These are phyloP conservation scores for Fusarium secorum DNA, from an alignment of 2,329 filamentous ascomycete genomes.

Conservation along the genomic window DNA sequence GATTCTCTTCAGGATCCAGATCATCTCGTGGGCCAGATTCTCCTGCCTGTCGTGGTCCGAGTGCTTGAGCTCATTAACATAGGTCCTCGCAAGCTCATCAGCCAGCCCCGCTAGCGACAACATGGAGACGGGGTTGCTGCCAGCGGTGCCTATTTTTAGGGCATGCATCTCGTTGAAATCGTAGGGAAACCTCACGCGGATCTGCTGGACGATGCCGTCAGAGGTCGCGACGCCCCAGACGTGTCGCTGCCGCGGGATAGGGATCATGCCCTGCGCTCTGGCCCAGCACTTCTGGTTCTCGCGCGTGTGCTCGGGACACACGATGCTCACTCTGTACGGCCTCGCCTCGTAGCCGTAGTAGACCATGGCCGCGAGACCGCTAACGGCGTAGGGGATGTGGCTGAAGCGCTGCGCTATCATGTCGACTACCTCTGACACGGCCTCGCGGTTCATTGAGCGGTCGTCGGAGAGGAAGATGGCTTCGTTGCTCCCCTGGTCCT, in stretches of 20 bases:
- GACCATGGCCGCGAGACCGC: conserved; percentile 54
- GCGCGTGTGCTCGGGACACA: conserved; percentile 49
- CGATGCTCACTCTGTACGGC: conserved; percentile 49
- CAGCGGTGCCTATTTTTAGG: conserved; percentile 25
- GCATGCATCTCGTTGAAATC: conserved; percentile 44
- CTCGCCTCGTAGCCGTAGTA: conserved; percentile 51
- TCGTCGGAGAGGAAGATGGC: conserved; percentile 17
- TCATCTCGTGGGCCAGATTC: conserved; percentile 43
- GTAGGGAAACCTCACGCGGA: conserved; percentile 50
- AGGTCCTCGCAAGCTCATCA: conserved; percentile 47
- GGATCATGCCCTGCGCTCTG: conserved; percentile 44
- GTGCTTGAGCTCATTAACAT: conserved; percentile 40
- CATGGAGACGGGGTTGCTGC: conserved; percentile 34
- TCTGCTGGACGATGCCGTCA: conserved; percentile 42
- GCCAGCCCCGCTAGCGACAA: conserved; percentile 48
- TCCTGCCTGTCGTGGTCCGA: conserved; percentile 20
- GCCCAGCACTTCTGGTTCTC: conserved; percentile 54
- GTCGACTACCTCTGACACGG: conserved; percentile 50
- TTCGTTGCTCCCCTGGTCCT: conserved; percentile 13
- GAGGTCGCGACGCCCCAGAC: conserved; percentile 49
- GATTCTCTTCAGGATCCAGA: conserved; percentile 49
- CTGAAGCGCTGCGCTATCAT: conserved; percentile 51
- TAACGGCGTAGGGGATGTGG: conserved; percentile 57
- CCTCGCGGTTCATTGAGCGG: conserved; percentile 40
- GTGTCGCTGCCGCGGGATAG: conserved; percentile 29